Base-by-base conservation (phyloP, 176 grass and related monocot genomes). In the Carex pumila region DNA sequence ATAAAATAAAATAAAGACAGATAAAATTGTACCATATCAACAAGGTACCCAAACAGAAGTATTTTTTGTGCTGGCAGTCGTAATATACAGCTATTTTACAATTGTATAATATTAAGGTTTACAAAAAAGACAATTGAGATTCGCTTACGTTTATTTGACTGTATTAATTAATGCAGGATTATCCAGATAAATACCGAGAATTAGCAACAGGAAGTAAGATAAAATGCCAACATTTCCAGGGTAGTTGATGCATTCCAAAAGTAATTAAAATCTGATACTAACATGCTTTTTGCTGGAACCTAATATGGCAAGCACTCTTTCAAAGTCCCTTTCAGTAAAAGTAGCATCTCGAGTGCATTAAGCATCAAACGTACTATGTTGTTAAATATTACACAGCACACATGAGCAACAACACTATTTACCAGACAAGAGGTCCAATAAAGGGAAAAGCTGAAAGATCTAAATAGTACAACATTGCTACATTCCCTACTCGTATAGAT, bases 401-500 rank as follows among this genome's bases (percentile, higher is more conserved):
- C 56, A 63, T 63, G 60, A 81, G 59, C 32, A 81, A 80, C 32
- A 3, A 7, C 9, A 22, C 57, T 65, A 81, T 64, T 64, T 14
- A 21, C 78, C 56, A 19, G 12, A 39, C 13, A 45, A 12, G 32
- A 29, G 8, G 59, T 14, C 17, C 10, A 61, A 47, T 0, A 43
- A 81, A 64, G 18, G 58, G 12, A 81, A 81, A 18, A 18, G 0
- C 6, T 7, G 3, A 50, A 71, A 43, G 8, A 71, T 47, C 17
- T 53, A 25, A n/a, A 76, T 55, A 55, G 29, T 56, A 78, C 52
- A 78, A 57, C 13, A 78, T 57, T 56, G 73, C 73, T 78, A 78
- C 72, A 77, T 74, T 12, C 52, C 31, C 73, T 77, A 77, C 73
- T 17, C 21, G 50, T 54, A 53, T 75, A 31, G 8, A 29, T 32